Percentiles rank a stretch among this genome's conserved stretches.
Evolutionary conservation across 1,139 yeast species (phyloP).

Genomic region (Geotrichum australiense): DNA sequence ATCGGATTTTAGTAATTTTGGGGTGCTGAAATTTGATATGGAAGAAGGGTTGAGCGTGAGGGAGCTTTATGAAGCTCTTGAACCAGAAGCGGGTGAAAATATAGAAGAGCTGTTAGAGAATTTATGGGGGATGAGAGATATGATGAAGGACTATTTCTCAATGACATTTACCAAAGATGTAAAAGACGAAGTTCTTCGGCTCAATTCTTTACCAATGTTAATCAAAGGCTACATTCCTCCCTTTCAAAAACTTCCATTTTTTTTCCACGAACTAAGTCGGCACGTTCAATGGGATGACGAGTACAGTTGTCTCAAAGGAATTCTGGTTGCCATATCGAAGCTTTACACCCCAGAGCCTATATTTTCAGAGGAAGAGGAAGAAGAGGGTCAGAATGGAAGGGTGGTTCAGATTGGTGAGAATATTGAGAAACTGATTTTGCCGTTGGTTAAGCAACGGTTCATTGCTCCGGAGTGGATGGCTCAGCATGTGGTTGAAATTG

Average conservation of each 20-base stretch:
- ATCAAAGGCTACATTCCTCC: constrained; percentile 58
- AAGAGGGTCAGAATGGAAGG: constrained; percentile 13
- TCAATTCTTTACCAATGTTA: constrained; percentile 60
- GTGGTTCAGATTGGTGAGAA: constrained; percentile 19
- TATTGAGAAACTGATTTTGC: constrained; percentile 54
- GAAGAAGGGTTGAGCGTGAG: constrained; percentile 23
- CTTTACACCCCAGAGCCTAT: constrained; percentile 64
- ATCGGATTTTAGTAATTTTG: constrained; percentile 76
- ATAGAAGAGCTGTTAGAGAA: constrained; percentile 13
- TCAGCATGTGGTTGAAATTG: constrained; percentile 68
- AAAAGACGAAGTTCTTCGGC: constrained; percentile 24
- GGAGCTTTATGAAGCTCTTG: constrained; percentile 17
- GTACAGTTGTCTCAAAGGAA: constrained; percentile 54
- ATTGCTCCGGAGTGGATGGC: constrained; percentile 53
- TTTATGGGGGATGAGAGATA: constrained; percentile 40
- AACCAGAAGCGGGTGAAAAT: constrained; percentile 5
- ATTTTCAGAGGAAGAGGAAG: constrained; percentile 19
- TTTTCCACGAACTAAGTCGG: constrained; percentile 56
- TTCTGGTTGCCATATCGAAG: constrained; percentile 62
- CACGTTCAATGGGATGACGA: constrained; percentile 61
- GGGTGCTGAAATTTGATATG: constrained; percentile 41
- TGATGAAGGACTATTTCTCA: constrained; percentile 76
- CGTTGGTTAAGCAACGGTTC: constrained; percentile 54
- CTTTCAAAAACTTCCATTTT: constrained; percentile 55
- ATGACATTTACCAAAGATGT: constrained; percentile 35